A percentile compares a stretch with the other conserved stretches of the same genome.
These are phyloP conservation scores for Blastobotrys terrestris DNA, from an alignment of 805 yeast genomes.

Conservation along the genomic window DNA sequence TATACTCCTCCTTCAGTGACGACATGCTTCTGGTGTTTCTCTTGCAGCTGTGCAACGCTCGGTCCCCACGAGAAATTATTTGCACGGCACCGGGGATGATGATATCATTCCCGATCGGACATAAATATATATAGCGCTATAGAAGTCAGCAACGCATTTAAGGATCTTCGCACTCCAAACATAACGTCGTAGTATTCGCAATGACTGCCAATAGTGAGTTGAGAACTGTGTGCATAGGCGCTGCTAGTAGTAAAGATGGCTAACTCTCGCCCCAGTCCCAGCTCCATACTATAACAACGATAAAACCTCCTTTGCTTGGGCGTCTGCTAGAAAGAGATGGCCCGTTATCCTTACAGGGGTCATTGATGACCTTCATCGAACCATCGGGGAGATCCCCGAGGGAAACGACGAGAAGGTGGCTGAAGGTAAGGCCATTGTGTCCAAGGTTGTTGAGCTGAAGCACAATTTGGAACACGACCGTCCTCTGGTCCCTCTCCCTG, in stretches of 20 bases:
- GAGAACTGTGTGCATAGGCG: background rate
- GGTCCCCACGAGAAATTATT: background rate
- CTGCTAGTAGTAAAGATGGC: background rate
- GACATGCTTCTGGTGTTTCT: background rate
- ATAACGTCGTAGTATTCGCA: too few species aligned
- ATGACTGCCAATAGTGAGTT: background rate
- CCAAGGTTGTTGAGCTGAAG: conserved; percentile 39
- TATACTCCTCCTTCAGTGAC: conserved; percentile 12
- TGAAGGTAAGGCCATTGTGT: conserved; percentile 46
- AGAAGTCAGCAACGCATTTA: background rate
- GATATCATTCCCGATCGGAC: background rate
- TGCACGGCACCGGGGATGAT: background rate
- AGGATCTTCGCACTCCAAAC: background rate
- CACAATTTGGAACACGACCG: conserved; percentile 32
- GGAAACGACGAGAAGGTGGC: conserved; percentile 21
- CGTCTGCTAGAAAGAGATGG: conserved; percentile 81
- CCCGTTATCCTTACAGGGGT: conserved; percentile 70
- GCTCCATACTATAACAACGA: conserved; percentile 57
- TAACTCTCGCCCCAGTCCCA: conserved; percentile 11
- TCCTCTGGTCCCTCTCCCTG: conserved; percentile 37
- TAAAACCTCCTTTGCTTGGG: conserved; percentile 70
- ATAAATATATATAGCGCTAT: too few species aligned
- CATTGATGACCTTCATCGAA: conserved; percentile 51
- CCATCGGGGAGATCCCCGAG: conserved; percentile 25
- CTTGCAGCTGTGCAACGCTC: background rate